Evolutionary conservation across 495 filamentous ascomycete species (phyloP), one percentile per base, ranked within the genome.

Genomic region (Podospora didyma): DNA sequence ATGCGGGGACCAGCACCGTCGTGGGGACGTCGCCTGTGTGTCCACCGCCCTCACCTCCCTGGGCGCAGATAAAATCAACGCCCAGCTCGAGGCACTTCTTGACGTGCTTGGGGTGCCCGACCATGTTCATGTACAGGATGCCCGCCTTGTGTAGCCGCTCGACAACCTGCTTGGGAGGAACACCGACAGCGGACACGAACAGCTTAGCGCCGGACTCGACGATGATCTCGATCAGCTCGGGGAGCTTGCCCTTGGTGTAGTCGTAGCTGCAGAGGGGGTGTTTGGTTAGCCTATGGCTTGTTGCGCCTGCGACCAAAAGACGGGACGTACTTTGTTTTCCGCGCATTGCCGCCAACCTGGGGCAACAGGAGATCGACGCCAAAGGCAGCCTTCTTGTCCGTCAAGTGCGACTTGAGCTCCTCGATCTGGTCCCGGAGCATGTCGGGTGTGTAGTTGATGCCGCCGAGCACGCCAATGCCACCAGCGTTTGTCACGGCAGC

Each of bases 71-170:
- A 63, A 96, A 85, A 70, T 96, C 91, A 34, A 91, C 88, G 63
- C 94, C 94, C 49, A 90, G 82, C 19, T 90, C 93, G 54, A 98
- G 79, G 69, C 88, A 88, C 82, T 97, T 97, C 69, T 86, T 80
- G 48, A 96, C 92, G 77, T 98, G 94, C 83, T 98, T 98, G 61
- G 95, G 95, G 82, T 97, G 94, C 54, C 93, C 94, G 71, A 98
- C 95, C 94, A 98, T 98, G 85, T 98, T 98, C 94, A 98, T 98
- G 83, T 93, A 96, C 53, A 96, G 80, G 58, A 98, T 81, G 53
- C 92, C 92, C 66, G 83, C 78, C 60, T 83, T 82, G 82, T 98
- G 94, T 34, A 98, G 85, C 60, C 79, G 85, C 47, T 97, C 89
- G 58, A 98, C 94, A 57, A 96, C 86, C 56, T 82, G 74, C 69